These are phyloP conservation scores for Candida sonorensis DNA, from an alignment of 805 yeast species.

Conservation along the genomic window DNA sequence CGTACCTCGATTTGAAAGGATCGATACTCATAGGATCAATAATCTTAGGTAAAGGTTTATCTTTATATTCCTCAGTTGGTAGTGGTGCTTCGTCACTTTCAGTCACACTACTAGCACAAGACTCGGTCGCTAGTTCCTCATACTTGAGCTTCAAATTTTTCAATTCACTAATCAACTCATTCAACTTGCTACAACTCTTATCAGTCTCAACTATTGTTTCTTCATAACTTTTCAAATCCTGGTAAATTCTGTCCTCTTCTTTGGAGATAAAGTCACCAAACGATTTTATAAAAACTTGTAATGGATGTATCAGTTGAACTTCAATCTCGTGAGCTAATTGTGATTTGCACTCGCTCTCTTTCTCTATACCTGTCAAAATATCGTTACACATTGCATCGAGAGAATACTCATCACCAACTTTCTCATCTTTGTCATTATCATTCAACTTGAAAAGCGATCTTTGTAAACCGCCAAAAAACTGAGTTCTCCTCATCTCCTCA, in stretches of 20 bases:
- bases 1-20: constrained; percentile 6
- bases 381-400: constrained; percentile 2
- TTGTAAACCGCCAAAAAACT: constrained; percentile 3
- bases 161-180: constrained; percentile 2
- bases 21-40: constrained; percentile 5
- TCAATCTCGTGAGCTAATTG: constrained; percentile 3
- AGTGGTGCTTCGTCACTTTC: neutral
- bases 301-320: constrained; percentile 3
- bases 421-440: neutral
- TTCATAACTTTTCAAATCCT: constrained; percentile 3
- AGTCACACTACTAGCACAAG: too few species aligned
- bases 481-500: constrained; percentile 1
- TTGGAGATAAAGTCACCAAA: constrained; percentile 4
- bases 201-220: neutral
- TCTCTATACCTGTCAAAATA: neutral
- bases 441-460: constrained; percentile 1
- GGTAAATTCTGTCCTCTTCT: constrained; percentile 1
- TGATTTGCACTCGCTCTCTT: constrained; percentile 1
- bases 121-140: neutral
- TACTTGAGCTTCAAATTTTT: constrained; percentile 3
- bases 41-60: neutral
- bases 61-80: neutral
- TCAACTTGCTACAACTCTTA: constrained; percentile 2
- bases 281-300: constrained; percentile 3
- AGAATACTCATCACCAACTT: neutral